These are phyloP conservation scores for Podospora pseudocomata DNA, from an alignment of 495 filamentous ascomycete species.

Conservation along the genomic window DNA sequence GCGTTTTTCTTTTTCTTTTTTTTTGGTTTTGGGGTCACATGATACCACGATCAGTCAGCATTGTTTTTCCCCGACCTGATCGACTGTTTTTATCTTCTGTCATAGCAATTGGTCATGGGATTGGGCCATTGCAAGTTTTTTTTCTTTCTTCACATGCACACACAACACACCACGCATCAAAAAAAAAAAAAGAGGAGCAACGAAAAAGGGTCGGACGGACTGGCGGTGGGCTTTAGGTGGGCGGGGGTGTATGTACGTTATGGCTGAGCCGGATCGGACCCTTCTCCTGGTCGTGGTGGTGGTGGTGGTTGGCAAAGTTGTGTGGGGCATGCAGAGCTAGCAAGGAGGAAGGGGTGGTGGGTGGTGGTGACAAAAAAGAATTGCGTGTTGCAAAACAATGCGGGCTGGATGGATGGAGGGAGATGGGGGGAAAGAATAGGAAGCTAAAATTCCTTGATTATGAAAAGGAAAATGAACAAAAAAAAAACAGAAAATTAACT, in stretches of 20 bases:
- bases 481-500: background rate
- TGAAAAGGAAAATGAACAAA: background rate
- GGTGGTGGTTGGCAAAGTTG: background rate
- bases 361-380: background rate
- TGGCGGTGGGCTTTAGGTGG: background rate
- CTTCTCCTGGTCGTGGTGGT: background rate
- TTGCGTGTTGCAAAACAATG: background rate
- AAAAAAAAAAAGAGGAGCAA: background rate
- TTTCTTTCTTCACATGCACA: constrained; percentile 6
- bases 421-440: background rate
- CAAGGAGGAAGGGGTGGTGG: background rate
- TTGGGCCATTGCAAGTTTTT: background rate
- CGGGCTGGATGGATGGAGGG: background rate
- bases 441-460: background rate
- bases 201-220: background rate
- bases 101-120: background rate
- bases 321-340: background rate
- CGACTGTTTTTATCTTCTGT: constrained; percentile 4
- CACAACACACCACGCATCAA: constrained; percentile 1
- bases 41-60: constrained; percentile 29
- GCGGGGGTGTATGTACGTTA: background rate
- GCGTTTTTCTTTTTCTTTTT: constrained; percentile 22
- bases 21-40: constrained; percentile 7
- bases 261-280: background rate
- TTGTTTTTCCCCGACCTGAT: constrained; percentile 9